Evolutionary conservation across 805 yeast genomes (phyloP), one percentile per base, ranked within the genome.

Genomic region (Starmerella ratchasimensis): DNA sequence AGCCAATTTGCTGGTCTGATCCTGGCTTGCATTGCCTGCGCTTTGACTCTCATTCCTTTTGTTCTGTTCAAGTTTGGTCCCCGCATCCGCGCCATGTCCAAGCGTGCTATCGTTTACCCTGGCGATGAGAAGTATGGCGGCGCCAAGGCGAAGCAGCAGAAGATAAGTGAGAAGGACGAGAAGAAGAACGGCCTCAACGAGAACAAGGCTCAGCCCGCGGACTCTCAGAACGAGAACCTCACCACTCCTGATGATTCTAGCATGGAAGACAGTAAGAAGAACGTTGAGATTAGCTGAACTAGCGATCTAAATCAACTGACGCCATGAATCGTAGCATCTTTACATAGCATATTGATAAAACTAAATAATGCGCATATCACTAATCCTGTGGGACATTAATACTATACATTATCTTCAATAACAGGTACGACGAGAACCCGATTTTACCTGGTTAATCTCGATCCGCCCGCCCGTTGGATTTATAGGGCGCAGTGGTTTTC

Each of bases 1-100:
- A 71, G 76, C 47, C 80, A 71, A 49, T 82, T 93, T 93, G 95
- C 93, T 9, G 51, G 51, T 29, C 36, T 47, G 63, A 78, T 23
- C 70, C 83, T 0, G 48, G 77, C 51, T 6, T 71, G 78, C 30
- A 39, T 47, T 22, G 49, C 44, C 15, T 9, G 29, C n/a, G 10
- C 33, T n/a, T 31, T 47, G 15, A 47, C 51, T 10, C 8, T 28
- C 14, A 30, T 57, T 14, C 52, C 52, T 3, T 48, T 22, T 33
- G 20, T 47, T 28, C 38, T 48, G 22, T 48, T 39, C 46, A 35
- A 38, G 33, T 47, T 44, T 28, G 64, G 64, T 4, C 53, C 53
- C 2, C 35, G 44, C 18, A 51, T 63, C 36, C 53, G 66, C 32
- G 56, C 55, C 4, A 41, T 56, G 34, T 62, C 65, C 31, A 51